Base-by-base conservation (phyloP, 169 alveolate species). In the Plasmodium inui region DNA sequence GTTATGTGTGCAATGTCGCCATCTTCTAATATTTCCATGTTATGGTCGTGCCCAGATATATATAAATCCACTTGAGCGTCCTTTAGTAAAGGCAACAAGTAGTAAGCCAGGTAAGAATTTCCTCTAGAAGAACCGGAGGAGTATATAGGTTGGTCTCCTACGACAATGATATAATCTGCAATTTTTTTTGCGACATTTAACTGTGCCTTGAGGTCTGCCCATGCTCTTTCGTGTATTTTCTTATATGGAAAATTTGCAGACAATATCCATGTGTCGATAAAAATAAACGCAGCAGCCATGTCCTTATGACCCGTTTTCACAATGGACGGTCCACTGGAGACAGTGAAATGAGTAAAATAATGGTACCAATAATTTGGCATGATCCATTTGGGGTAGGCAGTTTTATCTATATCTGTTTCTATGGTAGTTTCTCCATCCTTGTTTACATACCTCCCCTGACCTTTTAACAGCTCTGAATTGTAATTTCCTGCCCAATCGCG, bases 291-390 rank as follows among this genome's bases (percentile, higher is more conserved):
- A 19, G 97, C 98, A 46, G 98, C 95, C 97, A 97, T 90, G 80
- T 97, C 98, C 92, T 93, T 95, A 93, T 96, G 98, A 0, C 97
- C 97, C 73, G 97, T 96, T 86, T 93, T 94, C 84, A 92, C 90
- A 92, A 95, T 39, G 83, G 95, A 84, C 26, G 96, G 81, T 81
- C 78, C 86, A 83, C 96, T 98, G 32, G 98, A 96, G 17, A 95
- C 93, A 41, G 98, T 94, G 82, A 97, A 97, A 94, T 95, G 98
- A 46, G 97, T 96, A 14, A 96, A 93, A 93, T 96, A 97, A 90
- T 98, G 98, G 84, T 97, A 98, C 99, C 99, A 98, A 96, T 97
- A 98, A 94, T 98, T 98, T 74, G 99, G 99, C 93, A 97, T 95
- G 26, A 97, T 97, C 98, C 98, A 97, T 81, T 98, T 96, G 7